These are phyloP conservation scores for Didymella sp. DNA, from an alignment of 2,329 filamentous ascomycete genomes.

Conservation along the genomic window DNA sequence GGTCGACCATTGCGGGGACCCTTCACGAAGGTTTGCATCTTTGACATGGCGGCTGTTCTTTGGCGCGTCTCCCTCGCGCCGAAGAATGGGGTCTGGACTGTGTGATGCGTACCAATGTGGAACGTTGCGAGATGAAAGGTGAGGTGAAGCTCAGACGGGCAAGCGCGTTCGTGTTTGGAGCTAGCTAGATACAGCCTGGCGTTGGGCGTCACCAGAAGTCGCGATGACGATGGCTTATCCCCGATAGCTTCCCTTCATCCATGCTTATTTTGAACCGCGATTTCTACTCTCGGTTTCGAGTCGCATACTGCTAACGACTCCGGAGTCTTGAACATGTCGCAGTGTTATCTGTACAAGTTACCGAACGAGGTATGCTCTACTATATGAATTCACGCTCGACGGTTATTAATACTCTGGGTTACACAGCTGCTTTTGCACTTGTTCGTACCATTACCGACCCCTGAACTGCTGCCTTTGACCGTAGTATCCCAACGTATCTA, in stretches of 20 bases:
- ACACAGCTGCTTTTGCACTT: slow-evolving; percentile 53
- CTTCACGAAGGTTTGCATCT: slow-evolving; percentile 34
- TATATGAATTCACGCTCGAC: not conserved
- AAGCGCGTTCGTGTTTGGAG: slow-evolving; percentile 32
- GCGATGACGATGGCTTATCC: slow-evolving; percentile 44
- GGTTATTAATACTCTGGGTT: slow-evolving; percentile 24
- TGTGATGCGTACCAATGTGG: slow-evolving; percentile 12
- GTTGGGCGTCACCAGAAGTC: slow-evolving; percentile 12
- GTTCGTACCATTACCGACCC: slow-evolving; percentile 52
- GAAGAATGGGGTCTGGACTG: not conserved
- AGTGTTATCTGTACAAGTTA: slow-evolving; percentile 45
- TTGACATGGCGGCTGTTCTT: not conserved
- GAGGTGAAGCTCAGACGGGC: slow-evolving; percentile 34
- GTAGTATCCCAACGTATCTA: slow-evolving; percentile 69
- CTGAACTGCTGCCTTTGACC: slow-evolving; percentile 60
- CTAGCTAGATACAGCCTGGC: slow-evolving; percentile 26
- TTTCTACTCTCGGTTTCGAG: not conserved
- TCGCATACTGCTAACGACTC: not conserved
- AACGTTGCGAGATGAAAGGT: slow-evolving; percentile 21
- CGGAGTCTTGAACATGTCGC: slow-evolving; percentile 25
- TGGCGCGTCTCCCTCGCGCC: not conserved
- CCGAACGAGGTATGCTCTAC: slow-evolving; percentile 46
- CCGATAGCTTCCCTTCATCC: slow-evolving; percentile 30
- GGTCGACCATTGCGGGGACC: slow-evolving; percentile 12
- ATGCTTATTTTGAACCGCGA: slow-evolving; percentile 1